Base-by-base conservation (phyloP, 1,139 yeast genomes). In the Scheffersomyces cryptocercus region DNA sequence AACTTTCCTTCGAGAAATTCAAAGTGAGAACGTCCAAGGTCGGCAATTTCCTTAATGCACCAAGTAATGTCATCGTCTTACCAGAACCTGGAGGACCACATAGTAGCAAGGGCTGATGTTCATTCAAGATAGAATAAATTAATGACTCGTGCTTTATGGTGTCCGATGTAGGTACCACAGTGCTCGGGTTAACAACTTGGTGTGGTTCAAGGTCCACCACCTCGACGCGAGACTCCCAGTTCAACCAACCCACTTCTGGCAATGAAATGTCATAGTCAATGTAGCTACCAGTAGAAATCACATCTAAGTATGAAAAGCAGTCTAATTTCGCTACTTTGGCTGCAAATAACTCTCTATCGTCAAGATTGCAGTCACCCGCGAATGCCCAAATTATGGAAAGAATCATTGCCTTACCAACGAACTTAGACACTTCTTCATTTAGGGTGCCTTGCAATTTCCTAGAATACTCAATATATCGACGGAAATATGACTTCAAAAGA, bases 41-140 rank as follows among this genome's bases (percentile, higher is more conserved):
- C 0, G 83, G 77, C 0, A 85, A 73, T 43, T 73, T 75, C 39
- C 88, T 70, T 37, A 93, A 63, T 0, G 90, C 84, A 42, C 85
- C 82, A 51, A 88, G 75, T 28, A 93, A 65, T 0, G 93, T 84
- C 98, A 91, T 91, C 0, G 98, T 91, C 59, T 93, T 93, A 49
- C 99, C 99, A 0, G 97, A 86, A 3, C 99, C 99, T 0, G 99
- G 98, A 0, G 98, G 98, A 4, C 99, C 99, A 66, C 97, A 90
- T 29, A 93, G 70, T 29, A 93, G 70, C 20, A 89, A 62, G 0
- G 95, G 81, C 38, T 69, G 68, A 45, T 79, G 85, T 37, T 81
- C 81, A 33, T 73, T 70, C 34, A 91, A 58, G 5, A 88, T 63
- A 0, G 83, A 70, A 49, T 75, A 78, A 1, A 91, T 73, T 16